Conservation (phyloP, 2,329 filamentous ascomycete genomes). For the Clonostachys byssicola region DNA sequence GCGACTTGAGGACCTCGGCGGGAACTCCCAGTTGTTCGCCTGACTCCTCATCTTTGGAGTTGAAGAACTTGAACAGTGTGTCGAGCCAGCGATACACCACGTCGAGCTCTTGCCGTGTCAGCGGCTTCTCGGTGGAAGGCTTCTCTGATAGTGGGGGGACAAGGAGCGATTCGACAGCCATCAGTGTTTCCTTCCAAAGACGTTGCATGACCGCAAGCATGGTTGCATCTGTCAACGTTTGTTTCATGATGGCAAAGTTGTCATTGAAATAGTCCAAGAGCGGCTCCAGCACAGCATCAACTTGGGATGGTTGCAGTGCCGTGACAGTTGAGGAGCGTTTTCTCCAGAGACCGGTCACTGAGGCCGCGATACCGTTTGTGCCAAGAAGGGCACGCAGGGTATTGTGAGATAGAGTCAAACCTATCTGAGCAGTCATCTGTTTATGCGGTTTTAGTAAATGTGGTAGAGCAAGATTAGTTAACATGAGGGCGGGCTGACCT, state of each 20-base stretch:
- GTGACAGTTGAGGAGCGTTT: slow-evolving; percentile 52
- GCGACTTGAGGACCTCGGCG: slow-evolving; percentile 86
- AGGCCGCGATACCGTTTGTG: slow-evolving; percentile 64
- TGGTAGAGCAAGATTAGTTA: neutral
- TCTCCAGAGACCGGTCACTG: slow-evolving; percentile 67
- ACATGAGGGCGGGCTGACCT: slow-evolving; percentile 50
- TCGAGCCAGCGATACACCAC: slow-evolving; percentile 94
- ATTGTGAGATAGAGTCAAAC: slow-evolving; percentile 78
- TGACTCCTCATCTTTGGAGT: slow-evolving; percentile 79
- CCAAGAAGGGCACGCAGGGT: slow-evolving; percentile 73
- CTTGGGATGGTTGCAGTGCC: slow-evolving; percentile 64
- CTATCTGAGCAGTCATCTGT: slow-evolving; percentile 89
- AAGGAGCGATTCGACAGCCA: slow-evolving; percentile 83
- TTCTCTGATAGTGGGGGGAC: slow-evolving; percentile 96
- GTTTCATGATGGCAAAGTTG: slow-evolving; percentile 98
- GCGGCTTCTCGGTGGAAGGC: slow-evolving; percentile 76
- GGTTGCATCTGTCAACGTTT: slow-evolving; percentile 89
- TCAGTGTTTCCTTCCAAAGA: slow-evolving; percentile 94
- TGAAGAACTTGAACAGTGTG: slow-evolving; percentile 90
- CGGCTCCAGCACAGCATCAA: slow-evolving; percentile 77
- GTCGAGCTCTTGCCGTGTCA: slow-evolving; percentile 85
- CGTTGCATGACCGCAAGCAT: slow-evolving; percentile 99
- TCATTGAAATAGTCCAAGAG: slow-evolving; percentile 95
- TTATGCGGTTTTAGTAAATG: slow-evolving; percentile 9
- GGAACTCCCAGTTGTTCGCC: slow-evolving; percentile 83